Base-by-base conservation (phyloP, 768 basidiomycete species). In the Dioszegia aurantiaca region DNA sequence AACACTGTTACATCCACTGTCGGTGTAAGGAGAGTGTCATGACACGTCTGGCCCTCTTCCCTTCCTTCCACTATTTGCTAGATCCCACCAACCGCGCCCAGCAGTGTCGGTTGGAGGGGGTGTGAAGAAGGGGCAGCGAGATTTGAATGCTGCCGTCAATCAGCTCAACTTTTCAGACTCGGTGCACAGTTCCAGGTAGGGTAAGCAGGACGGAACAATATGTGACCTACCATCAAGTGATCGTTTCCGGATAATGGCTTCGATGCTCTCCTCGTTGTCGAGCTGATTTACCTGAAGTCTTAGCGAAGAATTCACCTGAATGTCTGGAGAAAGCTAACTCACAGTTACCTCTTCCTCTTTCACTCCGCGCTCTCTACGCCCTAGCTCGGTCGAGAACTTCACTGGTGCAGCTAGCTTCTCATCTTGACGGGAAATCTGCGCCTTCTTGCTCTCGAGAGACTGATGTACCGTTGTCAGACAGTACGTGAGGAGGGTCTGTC, bases 101-200 rank as follows among this genome's bases (percentile, higher is more conserved):
- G 56, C 47, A 2, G 26, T 30, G 58, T 72, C 69, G 14, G 63
- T 26, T 8, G 65, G 58, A 9, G 67, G 24, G 26, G 57, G 66
- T 3, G 39, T 28, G 55, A 74, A 76, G 63, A 73, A 76, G 39
- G 65, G 72, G 65, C 75, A 76, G 10, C 70, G 59, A 0, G 67
- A 60, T 59, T 71, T 72, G 70, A 76, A 76, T 3, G 75, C 75
- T 76, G 21, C 11, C n/a, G 27, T n/a, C n/a, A n/a, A n/a, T n/a
- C n/a, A n/a, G n/a, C n/a, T n/a, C n/a, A n/a, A n/a, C n/a, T n/a
- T n/a, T n/a, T n/a, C n/a, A n/a, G n/a, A n/a, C n/a, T n/a, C n/a
- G n/a, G n/a, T n/a, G n/a, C n/a, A n/a, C n/a, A n/a, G n/a, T n/a
- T n/a, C n/a, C n/a, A n/a, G n/a, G n/a, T n/a, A n/a, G n/a, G n/a